Evolutionary conservation across 257 asterid species (phyloP), one percentile per base, ranked within the genome.

Genomic region (Fraxinus cuspidata): DNA sequence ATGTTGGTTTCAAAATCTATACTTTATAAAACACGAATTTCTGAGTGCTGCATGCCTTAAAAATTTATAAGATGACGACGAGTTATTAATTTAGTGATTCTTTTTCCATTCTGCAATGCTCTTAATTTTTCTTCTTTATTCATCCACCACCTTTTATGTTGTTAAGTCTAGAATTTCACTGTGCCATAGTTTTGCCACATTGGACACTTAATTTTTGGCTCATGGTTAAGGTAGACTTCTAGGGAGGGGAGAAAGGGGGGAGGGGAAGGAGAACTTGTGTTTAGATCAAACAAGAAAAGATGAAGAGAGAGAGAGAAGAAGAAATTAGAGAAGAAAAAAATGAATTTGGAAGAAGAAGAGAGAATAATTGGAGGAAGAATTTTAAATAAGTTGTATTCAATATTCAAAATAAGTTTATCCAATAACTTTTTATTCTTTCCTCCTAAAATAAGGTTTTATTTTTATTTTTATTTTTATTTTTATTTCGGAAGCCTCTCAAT

Each of bases 161-260:
- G 51, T 67, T 73, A 31, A 66, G 31, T 25, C 29, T 69, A 49
- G 69, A 74, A 63, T n/a, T 73, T 28, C 2, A 3, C 65, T 51
- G 10, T 73, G 65, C 44, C 63, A 16, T 15, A 63, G 66, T 25
- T 80, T 56, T 35, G 7, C 47, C 63, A 19, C 34, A 27, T 69
- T 53, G 18, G 65, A 34, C 74, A 27, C 74, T 64, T 74, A 44
- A 40, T 74, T 72, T 58, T 19, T 7, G 42, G 74, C 31, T 18
- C 40, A 25, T 63, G 72, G 74, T 68, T 66, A 49, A 27, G n/a
- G 31, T 79, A 81, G 56, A 79, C 74, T 19, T 79, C 60, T 35
- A n/a, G 47, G 47, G 21, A 16, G 65, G 34, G 31, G 70, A 60
- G 28, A 40, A 29, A 42, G 51, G 37, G 47, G 16, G 65, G 32